Conservation (phyloP, 805 yeast species). For the Ogataea naganishii region DNA sequence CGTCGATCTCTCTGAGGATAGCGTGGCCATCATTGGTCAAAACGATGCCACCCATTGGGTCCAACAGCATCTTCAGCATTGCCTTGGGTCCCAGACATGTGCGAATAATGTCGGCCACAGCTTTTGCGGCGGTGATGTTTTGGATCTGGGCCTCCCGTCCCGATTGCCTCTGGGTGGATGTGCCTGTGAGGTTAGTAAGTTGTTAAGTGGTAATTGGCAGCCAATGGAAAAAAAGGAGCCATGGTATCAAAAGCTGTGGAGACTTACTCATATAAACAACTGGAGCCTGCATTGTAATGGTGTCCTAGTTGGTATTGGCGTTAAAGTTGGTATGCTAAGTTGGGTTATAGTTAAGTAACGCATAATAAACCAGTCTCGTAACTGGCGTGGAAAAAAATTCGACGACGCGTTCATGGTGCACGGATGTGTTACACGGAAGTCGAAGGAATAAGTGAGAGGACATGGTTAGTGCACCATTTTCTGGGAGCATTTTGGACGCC, state of each 20-base stretch:
- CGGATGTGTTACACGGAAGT: too few species aligned
- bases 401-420: too few species aligned
- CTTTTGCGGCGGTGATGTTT: conserved; percentile 98
- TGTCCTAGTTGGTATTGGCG: too few species aligned
- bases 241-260: not conserved
- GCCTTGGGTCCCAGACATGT: conserved; percentile 99
- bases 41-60: conserved; percentile 95
- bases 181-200: conserved; percentile 28
- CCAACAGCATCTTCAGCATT: conserved; percentile 94
- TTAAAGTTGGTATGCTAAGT: too few species aligned
- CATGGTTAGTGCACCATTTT: too few species aligned
- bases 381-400: conserved; percentile 1
- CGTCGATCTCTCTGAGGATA: conserved; percentile 92
- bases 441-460: too few species aligned
- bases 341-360: not conserved
- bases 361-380: not conserved
- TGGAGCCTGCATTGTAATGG: conserved; percentile 78
- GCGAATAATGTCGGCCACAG: conserved; percentile 94
- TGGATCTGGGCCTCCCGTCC: conserved; percentile 97
- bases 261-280: conserved; percentile 61
- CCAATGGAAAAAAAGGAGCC: conserved; percentile 6
- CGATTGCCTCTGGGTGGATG: conserved; percentile 85
- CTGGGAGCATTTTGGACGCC: too few species aligned
- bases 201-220: not conserved
- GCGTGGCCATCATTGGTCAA: conserved; percentile 99